Percentiles rank a stretch among this genome's conserved stretches.
phyloP scores from a whole-genome alignment of 495 filamentous ascomycete genomes.

The Talaromyces thailandensis region DNA sequence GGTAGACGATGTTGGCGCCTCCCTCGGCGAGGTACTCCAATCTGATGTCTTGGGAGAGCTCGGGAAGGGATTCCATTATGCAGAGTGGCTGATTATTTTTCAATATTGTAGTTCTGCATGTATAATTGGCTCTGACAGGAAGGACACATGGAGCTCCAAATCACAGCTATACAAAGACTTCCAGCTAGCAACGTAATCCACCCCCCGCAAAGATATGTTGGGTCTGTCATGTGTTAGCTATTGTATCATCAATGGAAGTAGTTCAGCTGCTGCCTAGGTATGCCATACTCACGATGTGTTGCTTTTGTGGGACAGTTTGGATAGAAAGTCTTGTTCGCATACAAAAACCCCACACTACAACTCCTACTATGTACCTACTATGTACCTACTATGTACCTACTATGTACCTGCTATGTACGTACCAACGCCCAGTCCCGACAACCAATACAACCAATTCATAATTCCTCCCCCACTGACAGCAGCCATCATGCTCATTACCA shows the following conservation, averaged over 20 bases:
- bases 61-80: slow-evolving; percentile 14
- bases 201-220: too few relatives aligned
- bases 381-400: too few relatives aligned
- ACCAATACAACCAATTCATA: background rate
- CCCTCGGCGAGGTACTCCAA: slow-evolving; percentile 55
- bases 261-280: background rate
- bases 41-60: slow-evolving; percentile 32
- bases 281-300: background rate
- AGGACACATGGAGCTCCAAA: too few relatives aligned
- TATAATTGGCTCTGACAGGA: too few relatives aligned
- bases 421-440: too few relatives aligned
- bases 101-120: background rate
- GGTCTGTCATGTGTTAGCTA: background rate
- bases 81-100: background rate
- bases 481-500: background rate
- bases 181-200: too few relatives aligned
- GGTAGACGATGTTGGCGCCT: slow-evolving; percentile 64
- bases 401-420: too few relatives aligned
- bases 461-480: background rate
- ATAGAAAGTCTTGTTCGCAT: background rate
- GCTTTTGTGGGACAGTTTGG: background rate
- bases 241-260: background rate
- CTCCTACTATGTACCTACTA: too few relatives aligned
- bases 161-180: too few relatives aligned
- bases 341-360: background rate